phyloP scores from a whole-genome alignment of 2,329 filamentous ascomycete species.

The Fusarium lateritium region DNA sequence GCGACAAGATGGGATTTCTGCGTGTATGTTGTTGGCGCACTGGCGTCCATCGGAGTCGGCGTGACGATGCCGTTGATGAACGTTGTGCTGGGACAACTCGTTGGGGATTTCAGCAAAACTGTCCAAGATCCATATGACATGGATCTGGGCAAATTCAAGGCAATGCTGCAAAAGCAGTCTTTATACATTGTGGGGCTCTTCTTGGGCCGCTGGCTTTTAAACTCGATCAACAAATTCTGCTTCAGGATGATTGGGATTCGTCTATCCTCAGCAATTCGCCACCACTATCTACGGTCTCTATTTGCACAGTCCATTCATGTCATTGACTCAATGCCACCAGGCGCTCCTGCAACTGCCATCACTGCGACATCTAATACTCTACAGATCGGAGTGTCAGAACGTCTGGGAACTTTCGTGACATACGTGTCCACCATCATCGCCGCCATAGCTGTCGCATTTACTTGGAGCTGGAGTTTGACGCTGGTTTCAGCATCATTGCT shows the following conservation, averaged over 20 bases:
- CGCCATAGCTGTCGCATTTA: constrained; percentile 65
- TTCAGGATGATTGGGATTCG: constrained; percentile 65
- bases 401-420: constrained; percentile 61
- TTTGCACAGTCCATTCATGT: constrained; percentile 65
- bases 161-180: constrained; percentile 39
- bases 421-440: constrained; percentile 59
- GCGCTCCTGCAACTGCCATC: constrained; percentile 66
- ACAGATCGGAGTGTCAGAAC: constrained; percentile 68
- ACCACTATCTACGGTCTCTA: constrained; percentile 65
- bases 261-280: constrained; percentile 64
- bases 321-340: constrained; percentile 65
- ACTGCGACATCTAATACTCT: constrained; percentile 68
- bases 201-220: constrained; percentile 40
- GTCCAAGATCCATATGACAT: constrained; percentile 44
- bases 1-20: constrained; percentile 50
- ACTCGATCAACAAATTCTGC: constrained; percentile 41
- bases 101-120: constrained; percentile 46
- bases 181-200: constrained; percentile 45
- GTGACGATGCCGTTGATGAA: constrained; percentile 55
- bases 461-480: constrained; percentile 66
- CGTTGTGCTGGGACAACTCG: constrained; percentile 53
- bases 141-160: constrained; percentile 19
- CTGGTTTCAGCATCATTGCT: constrained; percentile 64
- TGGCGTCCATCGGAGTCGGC: constrained; percentile 54
- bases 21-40: constrained; percentile 45